Conservation (phyloP, 176 grass and related monocot species). For the Phoenix dactylifera region DNA sequence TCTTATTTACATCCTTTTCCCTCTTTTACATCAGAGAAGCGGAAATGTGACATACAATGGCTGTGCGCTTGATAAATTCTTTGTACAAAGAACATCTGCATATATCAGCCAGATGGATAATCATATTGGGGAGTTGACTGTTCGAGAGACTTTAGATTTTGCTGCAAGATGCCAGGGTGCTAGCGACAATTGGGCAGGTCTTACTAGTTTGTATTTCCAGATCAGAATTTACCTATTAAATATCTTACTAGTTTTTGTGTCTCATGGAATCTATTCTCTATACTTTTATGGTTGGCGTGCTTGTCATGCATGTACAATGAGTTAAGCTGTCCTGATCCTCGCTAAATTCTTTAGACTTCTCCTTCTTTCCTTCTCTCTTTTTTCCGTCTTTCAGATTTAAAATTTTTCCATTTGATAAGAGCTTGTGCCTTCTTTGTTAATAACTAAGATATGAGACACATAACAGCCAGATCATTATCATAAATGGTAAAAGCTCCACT, state of each 20-base stretch:
- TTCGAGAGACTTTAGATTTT: slow-evolving; percentile 72
- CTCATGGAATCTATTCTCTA: no score
- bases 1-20: no score
- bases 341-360: not conserved
- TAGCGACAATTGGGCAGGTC: slow-evolving; percentile 54
- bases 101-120: slow-evolving; percentile 81
- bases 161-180: slow-evolving; percentile 58
- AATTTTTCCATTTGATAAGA: not conserved
- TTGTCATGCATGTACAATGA: no score
- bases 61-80: slow-evolving; percentile 36
- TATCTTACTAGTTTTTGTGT: no score
- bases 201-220: no score
- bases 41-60: slow-evolving; percentile 60
- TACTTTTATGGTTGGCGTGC: no score
- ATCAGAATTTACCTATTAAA: no score
- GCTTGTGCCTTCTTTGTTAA: not conserved
- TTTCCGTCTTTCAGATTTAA: not conserved
- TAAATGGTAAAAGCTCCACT: no score
- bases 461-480: no score
- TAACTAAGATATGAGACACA: not conserved
- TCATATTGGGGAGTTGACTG: slow-evolving; percentile 63
- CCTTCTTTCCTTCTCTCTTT: not conserved
- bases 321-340: no score
- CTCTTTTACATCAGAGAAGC: slow-evolving; percentile 28
- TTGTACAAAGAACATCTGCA: slow-evolving; percentile 59